phyloP scores from a whole-genome alignment of 495 filamentous ascomycete genomes.

The Chaetomidium leptoderma region DNA sequence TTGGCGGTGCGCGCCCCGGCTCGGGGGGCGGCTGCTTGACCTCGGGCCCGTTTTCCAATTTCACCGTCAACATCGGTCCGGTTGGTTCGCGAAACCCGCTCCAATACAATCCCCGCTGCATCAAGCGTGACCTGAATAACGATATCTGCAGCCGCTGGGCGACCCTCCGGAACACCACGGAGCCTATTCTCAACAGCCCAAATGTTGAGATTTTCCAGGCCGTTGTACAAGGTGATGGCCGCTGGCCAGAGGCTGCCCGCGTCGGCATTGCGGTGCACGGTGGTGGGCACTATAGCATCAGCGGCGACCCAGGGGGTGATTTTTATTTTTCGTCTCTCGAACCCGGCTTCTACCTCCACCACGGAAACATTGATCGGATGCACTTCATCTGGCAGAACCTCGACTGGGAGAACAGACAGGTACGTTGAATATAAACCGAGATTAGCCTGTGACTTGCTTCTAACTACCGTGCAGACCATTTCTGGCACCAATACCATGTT shows the following conservation, averaged over 20 bases:
- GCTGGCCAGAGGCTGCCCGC: conserved; percentile 30
- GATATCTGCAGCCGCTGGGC: conserved; percentile 33
- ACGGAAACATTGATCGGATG: conserved; percentile 57
- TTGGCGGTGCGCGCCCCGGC: conserved; percentile 29
- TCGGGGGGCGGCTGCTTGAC: conserved; percentile 40
- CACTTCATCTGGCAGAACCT: conserved; percentile 66
- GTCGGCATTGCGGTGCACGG: conserved; percentile 34
- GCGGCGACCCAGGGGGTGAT: conserved; percentile 45
- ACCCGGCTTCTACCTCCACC: conserved; percentile 66
- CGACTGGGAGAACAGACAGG: conserved; percentile 33
- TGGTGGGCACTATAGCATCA: conserved; percentile 39
- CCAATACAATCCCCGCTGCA: conserved; percentile 40
- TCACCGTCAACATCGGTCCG: conserved; percentile 41
- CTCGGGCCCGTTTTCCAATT: conserved; percentile 36
- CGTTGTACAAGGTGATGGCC: conserved; percentile 36
- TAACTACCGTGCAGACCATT: conserved; percentile 30
- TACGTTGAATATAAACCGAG: background rate
- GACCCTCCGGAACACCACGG: conserved; percentile 36
- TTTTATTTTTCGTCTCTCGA: conserved; percentile 60
- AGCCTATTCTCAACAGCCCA: conserved; percentile 29
- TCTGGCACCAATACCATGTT: conserved; percentile 42
- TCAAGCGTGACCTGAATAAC: conserved; percentile 40
- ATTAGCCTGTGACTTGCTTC: background rate
- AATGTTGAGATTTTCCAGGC: conserved; percentile 37
- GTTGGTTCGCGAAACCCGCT: conserved; percentile 28